Evolutionary conservation across 176 grass and related monocot genomes (phyloP).

Genomic region (Aegilops speltoides): DNA sequence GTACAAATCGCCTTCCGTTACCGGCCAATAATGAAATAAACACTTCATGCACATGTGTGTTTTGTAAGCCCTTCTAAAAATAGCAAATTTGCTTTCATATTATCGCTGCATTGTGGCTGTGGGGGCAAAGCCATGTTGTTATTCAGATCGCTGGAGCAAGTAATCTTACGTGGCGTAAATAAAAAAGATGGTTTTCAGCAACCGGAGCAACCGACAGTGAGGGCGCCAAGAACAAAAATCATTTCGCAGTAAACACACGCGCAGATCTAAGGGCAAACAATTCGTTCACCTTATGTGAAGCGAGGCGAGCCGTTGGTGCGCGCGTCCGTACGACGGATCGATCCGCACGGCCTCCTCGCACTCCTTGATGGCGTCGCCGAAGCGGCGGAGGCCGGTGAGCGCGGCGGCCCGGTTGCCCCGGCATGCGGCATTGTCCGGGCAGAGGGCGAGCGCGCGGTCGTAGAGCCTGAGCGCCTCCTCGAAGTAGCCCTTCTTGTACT

Average conservation of each 20-base stretch:
- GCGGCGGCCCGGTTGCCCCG: conserved; percentile 89
- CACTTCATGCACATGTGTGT: conserved; percentile 5
- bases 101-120: conserved; percentile 1
- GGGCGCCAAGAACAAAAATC: not conserved
- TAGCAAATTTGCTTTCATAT: conserved; percentile 31
- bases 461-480: conserved; percentile 79
- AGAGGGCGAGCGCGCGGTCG: conserved; percentile 72
- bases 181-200: not conserved
- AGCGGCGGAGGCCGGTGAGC: conserved; percentile 66
- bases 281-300: conserved; percentile 63
- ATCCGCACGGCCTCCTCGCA: conserved; percentile 84
- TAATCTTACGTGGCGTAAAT: not conserved
- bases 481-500: conserved; percentile 76
- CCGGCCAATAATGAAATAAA: conserved; percentile 12
- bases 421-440: conserved; percentile 82
- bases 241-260: not conserved
- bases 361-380: conserved; percentile 82
- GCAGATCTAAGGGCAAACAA: conserved; percentile 34
- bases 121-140: conserved; percentile 3
- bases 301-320: conserved; percentile 81
- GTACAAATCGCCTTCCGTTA: conserved; percentile 8
- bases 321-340: conserved; percentile 73
- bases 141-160: conserved; percentile 13
- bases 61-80: conserved; percentile 40
- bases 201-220: not conserved